Evolutionary conservation across 257 asterid species (phyloP).

Genomic region (Solanum boliviense): DNA sequence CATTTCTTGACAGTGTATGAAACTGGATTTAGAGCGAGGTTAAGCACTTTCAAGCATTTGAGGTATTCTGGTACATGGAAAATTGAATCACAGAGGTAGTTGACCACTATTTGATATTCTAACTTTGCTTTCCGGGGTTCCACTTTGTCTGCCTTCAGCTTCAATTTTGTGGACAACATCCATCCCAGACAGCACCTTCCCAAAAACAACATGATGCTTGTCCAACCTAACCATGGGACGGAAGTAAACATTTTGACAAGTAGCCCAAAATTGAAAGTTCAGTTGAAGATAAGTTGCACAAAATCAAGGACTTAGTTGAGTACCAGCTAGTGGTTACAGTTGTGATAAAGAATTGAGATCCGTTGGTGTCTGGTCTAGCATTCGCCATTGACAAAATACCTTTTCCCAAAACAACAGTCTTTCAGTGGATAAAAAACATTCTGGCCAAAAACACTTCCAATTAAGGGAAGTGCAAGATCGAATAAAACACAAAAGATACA

Average conservation of each 20-base stretch:
- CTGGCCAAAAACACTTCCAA: neutral
- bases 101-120: slow-evolving; percentile 62
- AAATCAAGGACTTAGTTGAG: neutral
- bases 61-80: neutral
- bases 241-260: neutral
- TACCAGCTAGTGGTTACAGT: slow-evolving; percentile 68
- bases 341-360: slow-evolving; percentile 89
- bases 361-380: slow-evolving; percentile 75
- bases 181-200: slow-evolving; percentile 86
- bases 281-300: neutral
- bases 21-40: neutral
- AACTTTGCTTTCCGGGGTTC: slow-evolving; percentile 52
- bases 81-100: slow-evolving; percentile 21
- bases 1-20: neutral
- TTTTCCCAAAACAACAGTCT: neutral
- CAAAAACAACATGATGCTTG: slow-evolving; percentile 85
- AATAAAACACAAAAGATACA: neutral
- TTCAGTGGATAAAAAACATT: neutral
- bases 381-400: slow-evolving; percentile 94
- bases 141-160: slow-evolving; percentile 52
- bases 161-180: slow-evolving; percentile 67
- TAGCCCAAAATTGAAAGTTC: neutral
- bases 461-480: neutral
- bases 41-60: neutral
- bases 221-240: slow-evolving; percentile 54